phyloP scores from a whole-genome alignment of 1,284 basidiomycete species.

The Ustilago trichophora region DNA sequence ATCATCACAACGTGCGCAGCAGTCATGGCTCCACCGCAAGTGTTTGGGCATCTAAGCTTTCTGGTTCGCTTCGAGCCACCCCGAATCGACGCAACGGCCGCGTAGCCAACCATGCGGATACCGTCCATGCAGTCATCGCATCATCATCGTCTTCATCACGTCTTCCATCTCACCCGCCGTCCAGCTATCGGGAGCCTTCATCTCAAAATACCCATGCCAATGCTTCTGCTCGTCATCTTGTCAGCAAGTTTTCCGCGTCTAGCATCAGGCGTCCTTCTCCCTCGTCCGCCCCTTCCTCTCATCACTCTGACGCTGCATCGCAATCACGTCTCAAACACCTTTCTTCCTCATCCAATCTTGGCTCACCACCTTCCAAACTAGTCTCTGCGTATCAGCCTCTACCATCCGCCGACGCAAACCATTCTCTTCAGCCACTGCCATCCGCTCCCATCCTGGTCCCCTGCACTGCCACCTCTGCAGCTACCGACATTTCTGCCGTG shows the following conservation, averaged over 20 bases:
- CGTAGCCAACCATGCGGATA: neutral
- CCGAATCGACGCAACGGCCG: neutral
- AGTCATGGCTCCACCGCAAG: neutral
- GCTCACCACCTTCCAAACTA: neutral
- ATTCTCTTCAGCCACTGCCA: neutral
- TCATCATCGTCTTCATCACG: neutral
- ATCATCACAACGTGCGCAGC: neutral
- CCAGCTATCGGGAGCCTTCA: constrained; percentile 13
- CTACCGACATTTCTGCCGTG: constrained; percentile 26
- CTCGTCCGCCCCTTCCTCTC: too few relatives aligned
- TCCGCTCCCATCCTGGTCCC: too few relatives aligned
- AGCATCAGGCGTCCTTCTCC: constrained; percentile 3
- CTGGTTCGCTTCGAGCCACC: constrained; percentile 2
- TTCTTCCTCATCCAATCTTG: neutral
- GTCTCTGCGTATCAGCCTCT: neutral
- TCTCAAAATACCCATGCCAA: neutral
- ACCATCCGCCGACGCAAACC: neutral
- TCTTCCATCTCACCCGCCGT: constrained; percentile 13
- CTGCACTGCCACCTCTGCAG: neutral
- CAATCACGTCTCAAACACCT: neutral
- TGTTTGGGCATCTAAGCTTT: constrained; percentile 10
- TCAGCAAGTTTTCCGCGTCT: constrained; percentile 11
- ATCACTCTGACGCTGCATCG: neutral
- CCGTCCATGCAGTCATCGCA: neutral
- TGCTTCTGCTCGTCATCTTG: constrained; percentile 1